A percentile compares a stretch with the other conserved stretches of the same genome.
phyloP scores from a whole-genome alignment of 2,329 filamentous ascomycete species.

The Neofusicoccum umdonicola region DNA sequence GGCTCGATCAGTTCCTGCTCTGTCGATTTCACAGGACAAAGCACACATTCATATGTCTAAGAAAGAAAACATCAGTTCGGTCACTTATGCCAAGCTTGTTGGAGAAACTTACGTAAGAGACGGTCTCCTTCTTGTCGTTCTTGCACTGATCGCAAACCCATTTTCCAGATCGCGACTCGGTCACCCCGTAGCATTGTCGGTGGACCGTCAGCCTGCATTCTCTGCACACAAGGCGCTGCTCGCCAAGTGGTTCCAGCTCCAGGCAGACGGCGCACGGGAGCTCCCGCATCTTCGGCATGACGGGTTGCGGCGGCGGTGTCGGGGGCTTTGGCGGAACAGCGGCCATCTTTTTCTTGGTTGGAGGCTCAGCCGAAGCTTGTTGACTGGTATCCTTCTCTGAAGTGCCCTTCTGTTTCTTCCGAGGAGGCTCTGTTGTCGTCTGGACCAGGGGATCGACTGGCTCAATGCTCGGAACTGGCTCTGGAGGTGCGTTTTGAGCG shows the following conservation, averaged over 20 bases:
- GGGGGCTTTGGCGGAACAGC: slow-evolving; percentile 43
- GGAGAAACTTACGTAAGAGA: slow-evolving; percentile 71
- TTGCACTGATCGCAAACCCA: slow-evolving; percentile 96
- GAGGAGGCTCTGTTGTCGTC: slow-evolving; percentile 48
- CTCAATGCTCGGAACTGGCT: slow-evolving; percentile 19
- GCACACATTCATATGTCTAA: slow-evolving; percentile 83
- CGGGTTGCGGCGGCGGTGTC: slow-evolving; percentile 64
- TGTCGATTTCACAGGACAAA: slow-evolving; percentile 81
- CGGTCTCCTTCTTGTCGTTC: slow-evolving; percentile 87
- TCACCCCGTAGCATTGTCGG: slow-evolving; percentile 87
- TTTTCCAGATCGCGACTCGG: slow-evolving; percentile 67
- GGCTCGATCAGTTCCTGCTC: slow-evolving; percentile 82
- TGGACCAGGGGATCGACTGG: slow-evolving; percentile 24
- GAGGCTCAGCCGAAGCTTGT: slow-evolving; percentile 41
- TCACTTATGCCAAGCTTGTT: background rate
- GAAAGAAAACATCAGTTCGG: slow-evolving; percentile 9
- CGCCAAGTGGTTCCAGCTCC: slow-evolving; percentile 65
- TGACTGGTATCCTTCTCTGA: slow-evolving; percentile 51
- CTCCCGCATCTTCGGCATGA: slow-evolving; percentile 72
- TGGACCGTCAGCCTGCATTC: slow-evolving; percentile 93
- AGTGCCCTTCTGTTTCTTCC: slow-evolving; percentile 58
- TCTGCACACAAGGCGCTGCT: slow-evolving; percentile 63
- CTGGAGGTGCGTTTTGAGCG: slow-evolving; percentile 31
- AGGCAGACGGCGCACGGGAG: slow-evolving; percentile 85
- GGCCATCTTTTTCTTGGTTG: slow-evolving; percentile 56